Base-by-base conservation (phyloP, 805 yeast species). In the Kuraishia ogatae region DNA sequence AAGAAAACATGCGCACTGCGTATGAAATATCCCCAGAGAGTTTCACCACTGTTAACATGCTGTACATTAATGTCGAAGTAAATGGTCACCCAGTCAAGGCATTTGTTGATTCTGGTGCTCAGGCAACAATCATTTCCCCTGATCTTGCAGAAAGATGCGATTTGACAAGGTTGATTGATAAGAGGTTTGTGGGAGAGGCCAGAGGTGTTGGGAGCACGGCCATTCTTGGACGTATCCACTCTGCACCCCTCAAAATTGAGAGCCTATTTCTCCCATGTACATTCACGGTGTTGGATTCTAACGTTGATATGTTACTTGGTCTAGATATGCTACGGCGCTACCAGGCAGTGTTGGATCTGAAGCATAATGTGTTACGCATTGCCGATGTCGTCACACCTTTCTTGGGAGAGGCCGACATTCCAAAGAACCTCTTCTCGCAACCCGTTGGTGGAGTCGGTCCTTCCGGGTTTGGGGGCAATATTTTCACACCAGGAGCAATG, bases 51-150 rank as follows among this genome's bases (percentile, higher is more conserved):
- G 96, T 93, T 2, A 80, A 81, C 35, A 91, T 94, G 97, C 77
- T 94, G 47, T 93, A 85, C 69, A 83, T 94, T 17, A 77, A 83
- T 55, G 76, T 90, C 48, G 85, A 82, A 60, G 85, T 93, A 43
- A 92, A 94, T 63, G 93, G 94, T 1, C 75, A 78, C 50, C 83
- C 85, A 22, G 86, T 91, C 2, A 89, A 89, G 66, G 98, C 98
- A 0, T 90, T 94, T 73, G 96, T 94, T 4, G 99, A 94, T 67
- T 83, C 97, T 0, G 99, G 99, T 1, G 98, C 99, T 0, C 97
- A 91, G 68, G 75, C 82, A 28, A 91, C 99, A 0, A 85, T 94
- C 48, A 82, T 94, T 64, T 83, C 91, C 35, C 87, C 96, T 1
- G 72, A 75, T 48, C 74, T 92, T 59, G 97, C 96, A 0, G 87